Conservation (phyloP, 108 stramenopile species). For the Schizochytrium sp. region DNA sequence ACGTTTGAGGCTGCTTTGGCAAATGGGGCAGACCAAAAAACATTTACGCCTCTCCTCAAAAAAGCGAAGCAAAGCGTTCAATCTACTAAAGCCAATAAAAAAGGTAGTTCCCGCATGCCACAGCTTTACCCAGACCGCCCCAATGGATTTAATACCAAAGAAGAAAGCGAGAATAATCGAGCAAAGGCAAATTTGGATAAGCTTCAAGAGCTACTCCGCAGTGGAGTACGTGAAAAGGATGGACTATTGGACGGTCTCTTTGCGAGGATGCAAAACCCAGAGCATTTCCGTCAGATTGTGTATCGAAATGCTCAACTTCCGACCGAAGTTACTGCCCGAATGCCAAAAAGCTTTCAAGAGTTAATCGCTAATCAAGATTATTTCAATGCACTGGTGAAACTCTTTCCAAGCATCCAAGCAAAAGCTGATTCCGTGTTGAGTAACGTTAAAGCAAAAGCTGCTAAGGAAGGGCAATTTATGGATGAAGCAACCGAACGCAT, state of each 20-base stretch:
- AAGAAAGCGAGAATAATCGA: not conserved
- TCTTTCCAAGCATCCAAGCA: conserved; percentile 8
- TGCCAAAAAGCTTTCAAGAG: conserved; percentile 37
- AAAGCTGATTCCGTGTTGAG: conserved; percentile 39
- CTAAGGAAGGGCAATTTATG: conserved; percentile 59
- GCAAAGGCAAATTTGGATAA: conserved; percentile 3
- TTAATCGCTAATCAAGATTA: not conserved
- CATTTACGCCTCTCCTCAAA: not conserved
- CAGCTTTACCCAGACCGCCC: conserved; percentile 3
- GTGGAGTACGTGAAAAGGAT: not conserved
- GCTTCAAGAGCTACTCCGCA: not conserved
- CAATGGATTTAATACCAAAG: not conserved
- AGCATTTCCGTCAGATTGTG: conserved; percentile 20
- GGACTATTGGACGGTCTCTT: conserved; percentile 23
- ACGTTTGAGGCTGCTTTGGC: not conserved
- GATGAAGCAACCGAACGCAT: conserved; percentile 36
- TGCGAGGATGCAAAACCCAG: not conserved
- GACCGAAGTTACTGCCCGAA: not conserved
- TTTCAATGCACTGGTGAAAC: not conserved
- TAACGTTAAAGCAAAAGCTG: conserved; percentile 56
- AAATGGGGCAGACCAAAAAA: not conserved
- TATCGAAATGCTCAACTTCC: conserved; percentile 38
- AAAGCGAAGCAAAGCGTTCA: conserved; percentile 29
- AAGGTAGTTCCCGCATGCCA: not conserved
- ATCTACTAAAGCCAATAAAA: not conserved